Percentiles rank a stretch among this genome's conserved stretches.
phyloP scores from a whole-genome alignment of 768 basidiomycete genomes.

The Panaeolus cyanescens region DNA sequence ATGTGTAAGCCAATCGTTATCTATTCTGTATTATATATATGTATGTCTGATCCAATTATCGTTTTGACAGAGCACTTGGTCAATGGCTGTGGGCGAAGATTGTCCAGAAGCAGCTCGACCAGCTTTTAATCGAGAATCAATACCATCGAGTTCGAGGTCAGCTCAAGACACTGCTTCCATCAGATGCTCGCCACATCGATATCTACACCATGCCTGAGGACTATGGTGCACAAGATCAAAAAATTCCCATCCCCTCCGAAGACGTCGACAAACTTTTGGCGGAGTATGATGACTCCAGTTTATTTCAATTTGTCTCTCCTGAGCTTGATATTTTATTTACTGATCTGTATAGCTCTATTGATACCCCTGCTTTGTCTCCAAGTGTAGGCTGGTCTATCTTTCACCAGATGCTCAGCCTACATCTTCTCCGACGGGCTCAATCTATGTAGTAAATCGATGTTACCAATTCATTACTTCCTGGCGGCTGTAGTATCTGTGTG shows the following conservation, averaged over 20 bases:
- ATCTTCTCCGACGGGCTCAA: no score
- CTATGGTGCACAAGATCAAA: neutral
- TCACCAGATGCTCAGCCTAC: no score
- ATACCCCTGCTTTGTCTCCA: no score
- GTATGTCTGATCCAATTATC: no score
- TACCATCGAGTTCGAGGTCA: conserved; percentile 21
- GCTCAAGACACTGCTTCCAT: conserved; percentile 20
- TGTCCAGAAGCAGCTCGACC: conserved; percentile 20
- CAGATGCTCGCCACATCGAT: conserved; percentile 13
- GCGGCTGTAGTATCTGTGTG: no score
- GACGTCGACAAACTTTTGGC: neutral
- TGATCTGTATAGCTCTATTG: no score
- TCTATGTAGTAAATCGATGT: no score
- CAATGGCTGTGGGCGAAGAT: conserved; percentile 27
- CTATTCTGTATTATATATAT: neutral
- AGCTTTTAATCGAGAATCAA: conserved; percentile 11
- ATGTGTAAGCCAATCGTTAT: conserved; percentile 16
- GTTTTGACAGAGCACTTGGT: conserved; percentile 15
- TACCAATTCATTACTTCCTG: no score
- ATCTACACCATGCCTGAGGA: neutral
- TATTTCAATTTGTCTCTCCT: neutral
- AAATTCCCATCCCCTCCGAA: neutral
- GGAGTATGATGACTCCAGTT: neutral
- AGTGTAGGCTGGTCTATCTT: no score
- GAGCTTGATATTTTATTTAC: neutral